Percentiles rank a stretch among this genome's conserved stretches.
Evolutionary conservation across 495 filamentous ascomycete genomes (phyloP).

Genomic region (Hypomontagnella monticulosa): DNA sequence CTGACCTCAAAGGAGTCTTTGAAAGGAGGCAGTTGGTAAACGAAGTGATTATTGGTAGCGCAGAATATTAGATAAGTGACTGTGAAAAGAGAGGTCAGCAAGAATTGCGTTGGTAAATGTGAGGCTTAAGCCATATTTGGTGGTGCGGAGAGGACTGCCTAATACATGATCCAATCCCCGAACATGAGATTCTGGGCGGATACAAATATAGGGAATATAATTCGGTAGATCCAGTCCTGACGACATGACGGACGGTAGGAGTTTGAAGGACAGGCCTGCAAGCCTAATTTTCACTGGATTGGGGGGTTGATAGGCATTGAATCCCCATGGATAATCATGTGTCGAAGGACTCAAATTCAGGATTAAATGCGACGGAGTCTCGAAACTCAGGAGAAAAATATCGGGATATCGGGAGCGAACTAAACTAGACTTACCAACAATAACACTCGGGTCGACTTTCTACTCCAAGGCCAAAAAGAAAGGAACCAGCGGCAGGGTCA

Average conservation of each 20-base stretch:
- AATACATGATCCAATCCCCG: slow-evolving; percentile 3
- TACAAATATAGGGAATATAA: slow-evolving; percentile 3
- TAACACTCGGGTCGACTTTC: slow-evolving; percentile 37
- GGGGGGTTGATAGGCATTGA: slow-evolving; percentile 24
- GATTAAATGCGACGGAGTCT: slow-evolving; percentile 9
- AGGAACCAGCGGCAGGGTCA: slow-evolving; percentile 38
- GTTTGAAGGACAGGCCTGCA: slow-evolving; percentile 1
- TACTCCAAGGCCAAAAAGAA: slow-evolving; percentile 45
- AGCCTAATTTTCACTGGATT: slow-evolving; percentile 3
- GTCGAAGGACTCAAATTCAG: slow-evolving; percentile 16
- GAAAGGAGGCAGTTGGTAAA: slow-evolving; percentile 52
- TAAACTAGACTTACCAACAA: slow-evolving; percentile 34
- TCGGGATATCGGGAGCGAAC: not conserved
- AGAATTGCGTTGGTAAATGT: slow-evolving; percentile 24
- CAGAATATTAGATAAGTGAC: slow-evolving; percentile 44
- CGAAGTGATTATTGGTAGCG: slow-evolving; percentile 46
- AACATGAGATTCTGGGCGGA: not conserved
- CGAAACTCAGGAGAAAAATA: slow-evolving; percentile 5
- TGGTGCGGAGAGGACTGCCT: slow-evolving; percentile 8
- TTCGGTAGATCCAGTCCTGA: slow-evolving; percentile 13
- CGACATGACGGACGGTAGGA: not conserved
- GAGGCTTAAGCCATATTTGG: slow-evolving; percentile 8
- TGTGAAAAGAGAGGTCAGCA: slow-evolving; percentile 49
- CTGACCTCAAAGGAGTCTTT: slow-evolving; percentile 86
- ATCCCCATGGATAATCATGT: slow-evolving; percentile 8